Percentiles rank a stretch among this genome's conserved stretches.
These are phyloP conservation scores for Elsinoe batatas DNA, from an alignment of 2,329 filamentous ascomycete species.

Conservation along the genomic window DNA sequence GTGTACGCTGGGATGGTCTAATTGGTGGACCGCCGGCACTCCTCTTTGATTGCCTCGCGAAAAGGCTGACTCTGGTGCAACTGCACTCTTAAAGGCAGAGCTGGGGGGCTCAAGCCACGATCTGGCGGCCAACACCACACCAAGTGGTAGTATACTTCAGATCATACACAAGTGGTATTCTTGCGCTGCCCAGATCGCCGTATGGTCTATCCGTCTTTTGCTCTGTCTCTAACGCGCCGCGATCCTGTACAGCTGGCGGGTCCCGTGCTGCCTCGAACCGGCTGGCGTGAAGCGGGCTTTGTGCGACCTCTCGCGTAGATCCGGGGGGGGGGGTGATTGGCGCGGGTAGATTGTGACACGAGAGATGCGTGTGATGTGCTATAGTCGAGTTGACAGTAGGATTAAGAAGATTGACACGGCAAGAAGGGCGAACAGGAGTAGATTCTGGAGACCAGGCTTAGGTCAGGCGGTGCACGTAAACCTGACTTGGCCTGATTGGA, in stretches of 20 bases:
- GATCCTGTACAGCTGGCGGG: neutral
- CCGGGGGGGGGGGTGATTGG: neutral
- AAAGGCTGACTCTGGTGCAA: neutral
- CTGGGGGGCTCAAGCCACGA: neutral
- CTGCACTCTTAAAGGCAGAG: neutral
- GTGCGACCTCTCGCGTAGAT: neutral
- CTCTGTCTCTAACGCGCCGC: neutral
- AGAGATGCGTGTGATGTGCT: constrained; percentile 5
- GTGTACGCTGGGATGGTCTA: neutral
- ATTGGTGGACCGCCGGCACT: neutral
- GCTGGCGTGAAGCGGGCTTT: constrained; percentile 6
- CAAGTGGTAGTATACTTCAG: neutral
- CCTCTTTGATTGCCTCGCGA: constrained; percentile 5
- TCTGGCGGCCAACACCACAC: neutral
- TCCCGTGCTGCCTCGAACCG: neutral
- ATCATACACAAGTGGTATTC: neutral
- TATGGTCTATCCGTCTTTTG: neutral
- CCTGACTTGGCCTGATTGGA: neutral
- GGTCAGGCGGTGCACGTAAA: constrained; percentile 8
- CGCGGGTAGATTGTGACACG: neutral
- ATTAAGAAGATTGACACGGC: neutral
- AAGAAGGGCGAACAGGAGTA: neutral
- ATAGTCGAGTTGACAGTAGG: neutral
- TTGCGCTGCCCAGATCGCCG: neutral
- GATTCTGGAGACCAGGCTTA: neutral